Evolutionary conservation across 208 protist genomes (phyloP).

Genomic region (Novymonas esmeraldas): DNA sequence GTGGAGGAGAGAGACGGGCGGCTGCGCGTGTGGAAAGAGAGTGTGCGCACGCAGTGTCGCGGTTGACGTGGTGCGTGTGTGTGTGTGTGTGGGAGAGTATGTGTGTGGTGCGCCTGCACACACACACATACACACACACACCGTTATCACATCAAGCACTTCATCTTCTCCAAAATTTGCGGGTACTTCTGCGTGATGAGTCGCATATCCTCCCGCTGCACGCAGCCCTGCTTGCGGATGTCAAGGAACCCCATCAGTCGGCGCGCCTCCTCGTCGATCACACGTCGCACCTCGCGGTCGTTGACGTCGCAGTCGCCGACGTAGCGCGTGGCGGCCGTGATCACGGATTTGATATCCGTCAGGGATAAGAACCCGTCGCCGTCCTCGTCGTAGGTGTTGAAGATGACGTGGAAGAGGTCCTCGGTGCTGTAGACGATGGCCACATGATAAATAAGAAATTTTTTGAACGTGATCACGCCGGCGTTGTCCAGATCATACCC

Average conservation of each 20-base stretch:
- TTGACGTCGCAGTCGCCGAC: conserved; percentile 87
- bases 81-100: too few species aligned
- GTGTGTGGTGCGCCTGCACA: too few species aligned
- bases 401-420: conserved; percentile 89
- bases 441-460: conserved; percentile 89
- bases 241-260: conserved; percentile 86
- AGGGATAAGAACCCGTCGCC: conserved; percentile 88
- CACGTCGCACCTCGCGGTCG: conserved; percentile 73
- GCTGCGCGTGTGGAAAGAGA: background rate
- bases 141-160: conserved; percentile 62
- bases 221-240: conserved; percentile 70
- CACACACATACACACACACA: background rate
- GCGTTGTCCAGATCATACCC: conserved; percentile 87
- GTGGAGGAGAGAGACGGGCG: background rate
- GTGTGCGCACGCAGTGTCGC: too few species aligned
- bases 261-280: conserved; percentile 82
- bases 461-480: conserved; percentile 89
- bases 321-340: conserved; percentile 89
- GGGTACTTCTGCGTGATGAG: conserved; percentile 86
- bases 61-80: too few species aligned
- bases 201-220: conserved; percentile 78
- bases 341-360: conserved; percentile 83
- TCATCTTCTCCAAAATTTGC: conserved; percentile 91
- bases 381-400: conserved; percentile 94
- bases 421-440: conserved; percentile 89